phyloP scores from a whole-genome alignment of 441 rosid genomes.

The Pelargonium myrrhifolium region DNA sequence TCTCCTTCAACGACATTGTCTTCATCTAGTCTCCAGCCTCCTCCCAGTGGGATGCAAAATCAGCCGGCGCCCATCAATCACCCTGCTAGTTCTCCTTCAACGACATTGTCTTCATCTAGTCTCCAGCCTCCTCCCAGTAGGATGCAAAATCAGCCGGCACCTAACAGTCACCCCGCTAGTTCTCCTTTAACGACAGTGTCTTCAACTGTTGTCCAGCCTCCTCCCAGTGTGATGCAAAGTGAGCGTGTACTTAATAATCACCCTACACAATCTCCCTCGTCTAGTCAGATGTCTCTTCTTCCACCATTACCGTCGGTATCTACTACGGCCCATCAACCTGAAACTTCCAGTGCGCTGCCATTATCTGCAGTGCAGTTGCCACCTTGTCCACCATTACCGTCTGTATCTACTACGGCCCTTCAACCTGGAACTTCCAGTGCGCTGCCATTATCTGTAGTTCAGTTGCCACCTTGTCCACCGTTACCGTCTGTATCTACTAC shows the following conservation, averaged over 20 bases:
- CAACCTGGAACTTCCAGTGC: slow-evolving; percentile 11
- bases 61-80: no score
- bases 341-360: slow-evolving; percentile 17
- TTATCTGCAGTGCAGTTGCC: slow-evolving; percentile 21
- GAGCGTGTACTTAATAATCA: no score
- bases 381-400: slow-evolving; percentile 14
- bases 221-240: no score
- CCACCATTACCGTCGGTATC: slow-evolving; percentile 15
- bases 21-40: no score
- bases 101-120: no score
- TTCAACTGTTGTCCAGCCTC: no score
- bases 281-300: neutral
- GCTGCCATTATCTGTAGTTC: slow-evolving; percentile 19
- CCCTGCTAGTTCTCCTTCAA: no score
- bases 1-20: slow-evolving; percentile 11
- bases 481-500: slow-evolving; percentile 14
- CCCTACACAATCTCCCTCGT: no score
- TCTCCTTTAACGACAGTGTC: no score
- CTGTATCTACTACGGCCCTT: neutral
- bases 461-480: slow-evolving; percentile 14
- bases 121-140: neutral
- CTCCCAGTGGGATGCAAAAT: no score
- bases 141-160: no score
- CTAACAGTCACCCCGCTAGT: no score
- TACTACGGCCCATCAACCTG: slow-evolving; percentile 14